Evolutionary conservation across 2,329 filamentous ascomycete species (phyloP).

Genomic region (Graphiopsis chlorocephala): DNA sequence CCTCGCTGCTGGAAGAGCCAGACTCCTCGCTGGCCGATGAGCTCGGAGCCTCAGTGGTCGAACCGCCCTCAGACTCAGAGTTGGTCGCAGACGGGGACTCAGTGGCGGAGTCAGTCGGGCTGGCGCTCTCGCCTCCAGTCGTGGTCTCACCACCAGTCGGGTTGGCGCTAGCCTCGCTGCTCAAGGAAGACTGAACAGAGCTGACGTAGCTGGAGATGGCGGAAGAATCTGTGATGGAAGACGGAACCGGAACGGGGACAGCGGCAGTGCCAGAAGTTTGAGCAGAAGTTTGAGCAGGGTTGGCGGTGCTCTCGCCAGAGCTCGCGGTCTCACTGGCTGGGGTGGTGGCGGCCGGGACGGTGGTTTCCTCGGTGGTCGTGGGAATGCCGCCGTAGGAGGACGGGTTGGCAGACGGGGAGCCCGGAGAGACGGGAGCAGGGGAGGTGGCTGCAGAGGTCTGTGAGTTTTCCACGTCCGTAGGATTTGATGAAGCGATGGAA

Average conservation of each 20-base stretch:
- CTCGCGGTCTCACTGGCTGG: slow-evolving; percentile 17
- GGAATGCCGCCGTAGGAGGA: slow-evolving; percentile 16
- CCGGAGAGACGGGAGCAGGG: slow-evolving; percentile 5
- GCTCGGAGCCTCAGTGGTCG: slow-evolving; percentile 10
- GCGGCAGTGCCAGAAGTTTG: neutral
- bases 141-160: neutral
- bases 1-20: slow-evolving; percentile 17
- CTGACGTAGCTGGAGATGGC: slow-evolving; percentile 11
- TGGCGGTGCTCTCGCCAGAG: slow-evolving; percentile 21
- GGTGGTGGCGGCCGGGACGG: slow-evolving; percentile 3
- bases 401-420: slow-evolving; percentile 12
- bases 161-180: slow-evolving; percentile 8
- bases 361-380: slow-evolving; percentile 17
- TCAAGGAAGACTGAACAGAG: slow-evolving; percentile 15
- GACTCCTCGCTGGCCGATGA: neutral
- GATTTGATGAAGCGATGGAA: neutral
- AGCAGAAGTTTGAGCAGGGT: slow-evolving; percentile 17
- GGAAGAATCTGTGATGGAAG: slow-evolving; percentile 17
- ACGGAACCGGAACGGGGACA: slow-evolving; percentile 9
- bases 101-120: neutral
- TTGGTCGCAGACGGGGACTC: slow-evolving; percentile 1
- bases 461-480: slow-evolving; percentile 12
- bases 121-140: neutral
- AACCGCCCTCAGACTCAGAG: slow-evolving; percentile 4
- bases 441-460: slow-evolving; percentile 11